A percentile compares a stretch with the other conserved stretches of the same genome.
Conservation (phyloP, 495 filamentous ascomycete species). For the Aspergillus homomorphus region DNA sequence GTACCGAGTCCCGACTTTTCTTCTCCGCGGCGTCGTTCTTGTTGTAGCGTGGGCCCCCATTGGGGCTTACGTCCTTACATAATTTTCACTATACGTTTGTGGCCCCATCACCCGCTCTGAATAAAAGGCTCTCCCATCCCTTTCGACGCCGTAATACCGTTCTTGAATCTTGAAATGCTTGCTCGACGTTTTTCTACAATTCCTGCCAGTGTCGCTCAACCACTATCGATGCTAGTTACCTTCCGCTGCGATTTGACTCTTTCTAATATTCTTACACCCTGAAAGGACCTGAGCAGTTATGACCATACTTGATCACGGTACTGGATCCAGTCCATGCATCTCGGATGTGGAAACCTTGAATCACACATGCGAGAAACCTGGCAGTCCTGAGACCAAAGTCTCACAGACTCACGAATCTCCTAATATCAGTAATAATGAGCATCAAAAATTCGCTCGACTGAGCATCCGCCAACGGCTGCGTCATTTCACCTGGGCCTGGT, state of each 20-base stretch:
- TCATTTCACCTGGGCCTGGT: constrained; percentile 76
- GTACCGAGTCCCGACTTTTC: background rate
- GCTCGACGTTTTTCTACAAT: background rate
- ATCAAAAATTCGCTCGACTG: background rate
- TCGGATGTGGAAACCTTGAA: background rate
- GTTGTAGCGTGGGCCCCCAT: background rate
- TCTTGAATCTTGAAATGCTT: background rate
- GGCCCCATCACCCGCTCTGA: background rate
- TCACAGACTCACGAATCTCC: background rate
- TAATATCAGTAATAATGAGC: background rate
- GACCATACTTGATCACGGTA: background rate
- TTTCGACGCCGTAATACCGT: background rate
- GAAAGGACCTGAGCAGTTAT: background rate
- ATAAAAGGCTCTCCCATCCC: background rate
- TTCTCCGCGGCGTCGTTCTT: background rate
- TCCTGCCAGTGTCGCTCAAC: background rate
- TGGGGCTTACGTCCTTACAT: background rate
- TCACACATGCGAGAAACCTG: background rate
- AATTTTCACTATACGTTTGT: background rate
- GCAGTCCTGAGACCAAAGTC: background rate
- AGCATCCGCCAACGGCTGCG: constrained; percentile 47
- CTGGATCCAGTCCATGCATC: background rate
- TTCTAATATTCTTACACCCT: background rate
- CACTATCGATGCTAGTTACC: background rate
- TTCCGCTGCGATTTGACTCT: background rate